These are phyloP conservation scores for Lasiosphaeria hispida DNA, from an alignment of 495 filamentous ascomycete species.

Conservation along the genomic window DNA sequence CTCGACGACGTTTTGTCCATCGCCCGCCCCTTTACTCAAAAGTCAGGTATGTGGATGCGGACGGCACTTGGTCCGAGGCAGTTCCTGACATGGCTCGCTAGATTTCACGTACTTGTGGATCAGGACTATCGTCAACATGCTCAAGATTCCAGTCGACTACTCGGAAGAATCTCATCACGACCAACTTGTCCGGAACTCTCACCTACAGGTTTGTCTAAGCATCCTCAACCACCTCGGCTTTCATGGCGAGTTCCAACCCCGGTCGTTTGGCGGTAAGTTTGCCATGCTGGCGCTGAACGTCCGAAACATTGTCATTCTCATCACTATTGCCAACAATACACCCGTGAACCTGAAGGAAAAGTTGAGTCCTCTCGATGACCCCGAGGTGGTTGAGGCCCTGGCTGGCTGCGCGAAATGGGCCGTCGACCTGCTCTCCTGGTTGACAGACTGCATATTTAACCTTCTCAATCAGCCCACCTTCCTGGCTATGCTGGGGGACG, in stretches of 20 bases:
- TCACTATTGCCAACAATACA: conserved; percentile 57
- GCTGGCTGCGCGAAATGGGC: conserved; percentile 62
- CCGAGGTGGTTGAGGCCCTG: conserved; percentile 57
- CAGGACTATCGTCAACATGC: conserved; percentile 61
- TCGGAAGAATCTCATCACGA: conserved; percentile 66
- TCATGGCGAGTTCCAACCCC: conserved; percentile 55
- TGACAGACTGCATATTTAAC: conserved; percentile 64
- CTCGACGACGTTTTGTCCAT: conserved; percentile 76
- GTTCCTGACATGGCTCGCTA: conserved; percentile 37
- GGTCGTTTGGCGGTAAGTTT: conserved; percentile 63
- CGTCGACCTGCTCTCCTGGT: conserved; percentile 64
- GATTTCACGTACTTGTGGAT: conserved; percentile 55
- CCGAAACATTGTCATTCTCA: conserved; percentile 64
- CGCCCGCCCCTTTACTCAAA: conserved; percentile 49
- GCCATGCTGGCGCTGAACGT: conserved; percentile 73
- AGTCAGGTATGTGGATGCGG: conserved; percentile 20
- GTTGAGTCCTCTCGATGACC: conserved; percentile 60
- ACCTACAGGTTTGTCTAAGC: conserved; percentile 67
- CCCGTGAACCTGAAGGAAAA: conserved; percentile 35
- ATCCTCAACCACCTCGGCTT: conserved; percentile 68
- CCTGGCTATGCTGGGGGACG: conserved; percentile 39
- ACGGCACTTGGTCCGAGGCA: conserved; percentile 1
- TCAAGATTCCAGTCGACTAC: conserved; percentile 68
- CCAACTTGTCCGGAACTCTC: conserved; percentile 63
- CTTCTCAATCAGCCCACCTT: conserved; percentile 55